A percentile compares a stretch with the other conserved stretches of the same genome.
phyloP scores from a whole-genome alignment of 805 yeast species.

The Candida krabiensis region DNA sequence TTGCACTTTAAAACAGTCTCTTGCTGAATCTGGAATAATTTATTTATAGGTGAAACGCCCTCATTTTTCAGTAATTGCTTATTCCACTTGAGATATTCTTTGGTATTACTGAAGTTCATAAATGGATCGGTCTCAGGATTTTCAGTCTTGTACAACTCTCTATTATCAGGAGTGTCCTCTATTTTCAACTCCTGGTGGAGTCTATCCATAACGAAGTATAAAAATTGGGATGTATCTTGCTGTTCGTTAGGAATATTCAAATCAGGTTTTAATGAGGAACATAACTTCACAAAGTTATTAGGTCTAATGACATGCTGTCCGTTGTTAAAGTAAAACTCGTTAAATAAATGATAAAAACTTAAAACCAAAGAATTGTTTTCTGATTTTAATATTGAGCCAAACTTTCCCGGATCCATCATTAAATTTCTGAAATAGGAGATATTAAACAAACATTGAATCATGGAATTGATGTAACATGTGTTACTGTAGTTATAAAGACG shows the following conservation, averaged over 20 bases:
- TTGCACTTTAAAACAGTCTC: slow-evolving; percentile 64
- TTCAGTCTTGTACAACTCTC: slow-evolving; percentile 22
- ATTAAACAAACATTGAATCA: slow-evolving; percentile 69
- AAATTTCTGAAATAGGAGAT: slow-evolving; percentile 47
- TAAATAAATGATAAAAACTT: slow-evolving; percentile 54
- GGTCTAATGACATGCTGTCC: slow-evolving; percentile 68
- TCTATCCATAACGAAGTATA: slow-evolving; percentile 63
- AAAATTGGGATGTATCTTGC: slow-evolving; percentile 79
- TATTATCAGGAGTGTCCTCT: slow-evolving; percentile 23
- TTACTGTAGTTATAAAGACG: slow-evolving; percentile 66
- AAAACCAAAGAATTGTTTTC: slow-evolving; percentile 37
- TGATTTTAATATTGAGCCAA: slow-evolving; percentile 15
- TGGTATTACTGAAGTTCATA: slow-evolving; percentile 24
- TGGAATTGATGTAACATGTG: slow-evolving; percentile 75
- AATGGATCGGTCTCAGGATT: slow-evolving; percentile 28
- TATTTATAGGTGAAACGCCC: slow-evolving; percentile 67
- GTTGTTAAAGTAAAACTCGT: slow-evolving; percentile 50
- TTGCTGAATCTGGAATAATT: slow-evolving; percentile 70
- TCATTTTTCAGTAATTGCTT: slow-evolving; percentile 48
- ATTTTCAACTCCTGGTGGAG: slow-evolving; percentile 61
- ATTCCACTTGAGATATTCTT: slow-evolving; percentile 66
- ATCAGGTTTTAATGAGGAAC: slow-evolving; percentile 62
- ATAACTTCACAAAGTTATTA: slow-evolving; percentile 45
- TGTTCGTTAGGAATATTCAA: slow-evolving; percentile 71
- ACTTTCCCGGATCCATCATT: slow-evolving; percentile 40